Base-by-base conservation (phyloP, 805 yeast species). In the Wickerhamiella azyma region DNA sequence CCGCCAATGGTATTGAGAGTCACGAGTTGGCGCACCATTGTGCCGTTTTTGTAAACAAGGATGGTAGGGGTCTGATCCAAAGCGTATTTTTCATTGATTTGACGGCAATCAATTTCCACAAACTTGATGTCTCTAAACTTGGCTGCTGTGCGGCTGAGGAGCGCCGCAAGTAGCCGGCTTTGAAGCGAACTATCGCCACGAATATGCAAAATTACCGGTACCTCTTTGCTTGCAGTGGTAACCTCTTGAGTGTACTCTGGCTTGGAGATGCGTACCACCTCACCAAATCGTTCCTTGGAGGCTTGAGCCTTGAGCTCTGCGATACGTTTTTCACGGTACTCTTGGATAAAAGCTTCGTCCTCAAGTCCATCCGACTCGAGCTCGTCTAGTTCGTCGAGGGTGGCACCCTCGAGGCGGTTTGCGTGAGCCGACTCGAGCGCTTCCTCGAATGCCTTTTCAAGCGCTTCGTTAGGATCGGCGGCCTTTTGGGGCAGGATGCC, bases 61-160 rank as follows among this genome's bases (percentile, higher is more conserved):
- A 92, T 66, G 0, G 98, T 92, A 2, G 99, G 99, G 55, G 94
- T 82, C 66, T 85, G 88, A 28, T 72, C 61, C 21, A 84, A 89
- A 1, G 98, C 96, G 61, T 88, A 92, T 58, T 80, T 79, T 57
- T 89, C 97, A 52, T 88, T 81, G 44, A 96, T 94, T 62, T 96
- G 77, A 48, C 76, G 71, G 19, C 84, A 95, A n/a, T 83, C 80
- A 41, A 92, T 92, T 55, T 92, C 96, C 37, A 85, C 89, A 59
- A 92, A 83, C 63, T 92, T 92, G 54, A 89, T 64, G 57, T 92
- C 95, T 18, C 76, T 74, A 60, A 76, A 89, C 56, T 76, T 80
- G 1, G 64, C 58, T 0, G 97, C 92, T 13, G 77, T 59, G 13
- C 70, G 63, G 9, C 59, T 57, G 53, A 82, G 69, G n/a, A 85